Percentiles rank a stretch among this genome's conserved stretches.
These are phyloP conservation scores for Ustilago lituana DNA, from an alignment of 1,284 basidiomycete species.

Conservation along the genomic window DNA sequence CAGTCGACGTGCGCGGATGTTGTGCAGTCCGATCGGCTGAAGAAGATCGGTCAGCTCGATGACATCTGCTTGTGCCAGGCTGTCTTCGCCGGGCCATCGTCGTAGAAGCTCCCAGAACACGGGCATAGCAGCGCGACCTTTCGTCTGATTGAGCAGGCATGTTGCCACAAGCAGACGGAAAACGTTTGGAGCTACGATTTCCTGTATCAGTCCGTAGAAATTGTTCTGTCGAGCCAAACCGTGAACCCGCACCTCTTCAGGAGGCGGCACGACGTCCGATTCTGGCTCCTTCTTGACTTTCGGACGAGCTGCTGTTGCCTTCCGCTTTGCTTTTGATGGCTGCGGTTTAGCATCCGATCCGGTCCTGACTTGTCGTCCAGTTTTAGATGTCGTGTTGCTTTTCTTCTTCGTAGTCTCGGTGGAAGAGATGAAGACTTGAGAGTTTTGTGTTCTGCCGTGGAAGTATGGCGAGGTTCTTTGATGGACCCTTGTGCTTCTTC, in stretches of 20 bases:
- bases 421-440: no score
- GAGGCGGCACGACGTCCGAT: not conserved
- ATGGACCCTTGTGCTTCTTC: slow-evolving; percentile 15
- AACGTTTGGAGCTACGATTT: slow-evolving; percentile 39
- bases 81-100: slow-evolving; percentile 30
- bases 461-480: slow-evolving; percentile 27
- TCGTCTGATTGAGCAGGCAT: slow-evolving; percentile 45
- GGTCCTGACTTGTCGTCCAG: no score
- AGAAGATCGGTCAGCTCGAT: slow-evolving; percentile 26
- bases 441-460: not conserved
- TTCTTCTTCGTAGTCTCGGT: no score
- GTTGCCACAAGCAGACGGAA: slow-evolving; percentile 42
- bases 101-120: slow-evolving; percentile 33
- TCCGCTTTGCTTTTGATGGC: not conserved
- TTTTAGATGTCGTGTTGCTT: no score
- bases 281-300: not conserved
- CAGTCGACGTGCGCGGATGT: slow-evolving; percentile 27
- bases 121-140: slow-evolving; percentile 36
- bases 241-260: slow-evolving; percentile 25
- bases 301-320: not conserved
- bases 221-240: slow-evolving; percentile 21
- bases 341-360: no score
- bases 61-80: slow-evolving; percentile 18
- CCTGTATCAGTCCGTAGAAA: slow-evolving; percentile 47
- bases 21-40: slow-evolving; percentile 37